These are phyloP conservation scores for Durotheca rogersii DNA, from an alignment of 495 filamentous ascomycete species.

Conservation along the genomic window DNA sequence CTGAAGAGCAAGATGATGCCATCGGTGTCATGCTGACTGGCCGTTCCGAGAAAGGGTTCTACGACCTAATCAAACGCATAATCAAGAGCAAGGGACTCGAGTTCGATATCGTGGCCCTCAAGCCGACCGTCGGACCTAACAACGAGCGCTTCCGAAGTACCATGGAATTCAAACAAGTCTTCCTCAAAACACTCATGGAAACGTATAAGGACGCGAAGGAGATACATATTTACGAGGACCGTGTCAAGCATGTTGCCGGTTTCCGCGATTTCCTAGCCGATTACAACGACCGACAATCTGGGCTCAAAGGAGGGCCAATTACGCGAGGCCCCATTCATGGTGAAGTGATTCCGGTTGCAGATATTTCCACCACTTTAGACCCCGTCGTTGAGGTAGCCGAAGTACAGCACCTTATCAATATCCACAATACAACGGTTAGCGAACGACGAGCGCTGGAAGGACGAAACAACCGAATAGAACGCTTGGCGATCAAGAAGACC, in stretches of 20 bases:
- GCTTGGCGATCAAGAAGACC: conserved; percentile 74
- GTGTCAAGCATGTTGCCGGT: conserved; percentile 62
- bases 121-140: conserved; percentile 78
- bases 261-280: conserved; percentile 80
- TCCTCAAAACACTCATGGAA: conserved; percentile 74
- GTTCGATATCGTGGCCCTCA: conserved; percentile 87
- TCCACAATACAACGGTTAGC: conserved; percentile 64
- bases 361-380: conserved; percentile 72
- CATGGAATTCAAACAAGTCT: conserved; percentile 82
- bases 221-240: conserved; percentile 67
- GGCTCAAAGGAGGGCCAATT: conserved; percentile 26
- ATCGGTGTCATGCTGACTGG: conserved; percentile 88
- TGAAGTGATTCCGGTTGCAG: conserved; percentile 86
- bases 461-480: conserved; percentile 40
- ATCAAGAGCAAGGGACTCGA: conserved; percentile 72
- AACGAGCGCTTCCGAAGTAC: conserved; percentile 74
- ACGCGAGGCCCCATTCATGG: conserved; percentile 62
- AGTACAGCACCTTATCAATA: conserved; percentile 85
- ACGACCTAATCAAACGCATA: conserved; percentile 80
- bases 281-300: conserved; percentile 61
- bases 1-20: conserved; percentile 83
- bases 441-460: conserved; percentile 31
- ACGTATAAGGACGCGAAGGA: conserved; percentile 84
- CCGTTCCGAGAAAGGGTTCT: conserved; percentile 74
- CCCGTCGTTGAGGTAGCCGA: conserved; percentile 80